Evolutionary conservation across 306 rosid genomes (phyloP), one percentile per base, ranked within the genome.

Genomic region (Prunus dulcis): DNA sequence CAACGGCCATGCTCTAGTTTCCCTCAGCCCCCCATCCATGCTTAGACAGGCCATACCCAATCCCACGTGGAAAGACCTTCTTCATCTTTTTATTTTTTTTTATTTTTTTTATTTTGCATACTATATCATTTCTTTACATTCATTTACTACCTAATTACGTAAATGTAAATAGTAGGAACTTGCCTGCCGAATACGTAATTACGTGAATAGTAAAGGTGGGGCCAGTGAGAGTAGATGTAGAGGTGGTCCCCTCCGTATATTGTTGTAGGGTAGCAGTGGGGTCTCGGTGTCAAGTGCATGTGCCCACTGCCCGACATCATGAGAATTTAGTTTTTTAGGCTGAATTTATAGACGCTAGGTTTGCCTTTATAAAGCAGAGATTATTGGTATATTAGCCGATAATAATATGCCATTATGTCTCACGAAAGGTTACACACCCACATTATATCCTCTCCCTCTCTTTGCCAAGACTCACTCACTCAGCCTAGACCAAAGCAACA

Each of bases 231-330:
- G 6, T 13, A 14, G n/a, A 49, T 38, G 43, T 32, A 7, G 4
- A 1, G 3, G 14, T 20, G 64, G 47, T 74, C 56, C 71, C 22
- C 20, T 22, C 1, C 4, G 9, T 64, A 76, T 22, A 38, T 3
- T 18, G 43, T 38, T 38, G 43, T 38, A 38, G 43, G 11, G 66
- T 66, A 58, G 58, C 71, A 32, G 32, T 10, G 57, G 84, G 71
- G 78, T 47, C 57, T 74, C 38, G 64, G 72, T 12, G 66, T 75
- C 41, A 7, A 5, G 43, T 75, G 88, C 89, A 87, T 83, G 91
- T 83, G 91, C 73, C 78, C 84, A 80, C 88, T 82, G 86, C 76
- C 76, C 83, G 81, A 78, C 89, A 89, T 87, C 76, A 82, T 51
- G 38, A 76, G 87, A 83, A 81, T 69, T 82, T 69, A 69, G 82